phyloP scores from a whole-genome alignment of 257 asterid species.

The Gardenia jasminoides region DNA sequence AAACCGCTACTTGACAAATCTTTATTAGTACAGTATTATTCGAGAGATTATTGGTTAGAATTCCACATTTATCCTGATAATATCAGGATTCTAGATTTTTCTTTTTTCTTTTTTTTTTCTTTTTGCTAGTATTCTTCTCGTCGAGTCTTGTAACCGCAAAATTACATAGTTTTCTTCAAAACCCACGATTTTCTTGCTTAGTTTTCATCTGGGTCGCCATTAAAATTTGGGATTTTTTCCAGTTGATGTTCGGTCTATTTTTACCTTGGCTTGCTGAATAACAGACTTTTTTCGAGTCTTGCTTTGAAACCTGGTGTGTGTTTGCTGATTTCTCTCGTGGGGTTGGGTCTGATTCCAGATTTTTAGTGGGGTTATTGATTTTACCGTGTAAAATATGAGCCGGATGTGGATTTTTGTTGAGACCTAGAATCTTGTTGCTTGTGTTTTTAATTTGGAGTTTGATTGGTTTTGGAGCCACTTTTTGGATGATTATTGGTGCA shows the following conservation, averaged over 20 bases:
- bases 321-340: constrained; percentile 23
- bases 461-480: constrained; percentile 2
- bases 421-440: constrained; percentile 12
- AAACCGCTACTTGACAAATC: too few relatives aligned
- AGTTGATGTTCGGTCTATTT: neutral
- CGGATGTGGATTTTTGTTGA: neutral
- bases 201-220: constrained; percentile 22
- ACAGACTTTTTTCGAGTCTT: neutral
- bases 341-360: constrained; percentile 15
- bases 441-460: constrained; percentile 11
- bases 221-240: constrained; percentile 9
- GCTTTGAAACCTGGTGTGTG: neutral
- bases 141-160: neutral
- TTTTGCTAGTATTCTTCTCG: constrained; percentile 12
- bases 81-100: constrained; percentile 2
- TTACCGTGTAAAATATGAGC: neutral
- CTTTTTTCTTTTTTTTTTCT: neutral
- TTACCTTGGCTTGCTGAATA: constrained; percentile 1
- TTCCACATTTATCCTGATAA: neutral
- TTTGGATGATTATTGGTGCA: constrained; percentile 36
- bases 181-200: constrained; percentile 17
- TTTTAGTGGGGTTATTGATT: neutral
- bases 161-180: neutral
- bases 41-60: neutral
- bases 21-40: neutral